These are phyloP conservation scores for Coniella vitis DNA, from an alignment of 2,329 filamentous ascomycete species.

Conservation along the genomic window DNA sequence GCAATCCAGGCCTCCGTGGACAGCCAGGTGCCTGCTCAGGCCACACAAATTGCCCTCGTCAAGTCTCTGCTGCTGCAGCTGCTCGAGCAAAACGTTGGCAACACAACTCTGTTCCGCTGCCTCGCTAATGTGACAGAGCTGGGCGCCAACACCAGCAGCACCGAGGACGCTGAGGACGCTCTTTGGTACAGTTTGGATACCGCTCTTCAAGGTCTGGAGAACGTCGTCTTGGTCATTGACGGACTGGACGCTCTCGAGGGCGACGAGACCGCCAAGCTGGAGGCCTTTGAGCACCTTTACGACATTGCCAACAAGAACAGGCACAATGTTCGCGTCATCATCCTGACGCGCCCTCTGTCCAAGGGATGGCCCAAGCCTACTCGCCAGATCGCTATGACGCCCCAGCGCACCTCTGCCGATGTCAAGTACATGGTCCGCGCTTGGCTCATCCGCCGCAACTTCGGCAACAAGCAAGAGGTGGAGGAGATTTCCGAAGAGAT, in stretches of 20 bases:
- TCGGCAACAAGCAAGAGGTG: slow-evolving; percentile 16
- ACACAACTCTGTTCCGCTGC: slow-evolving; percentile 15
- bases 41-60: slow-evolving; percentile 16
- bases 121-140: slow-evolving; percentile 17
- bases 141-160: slow-evolving; percentile 20
- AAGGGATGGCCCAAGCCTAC: slow-evolving; percentile 16
- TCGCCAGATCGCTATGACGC: slow-evolving; percentile 14
- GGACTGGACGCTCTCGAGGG: slow-evolving; percentile 15
- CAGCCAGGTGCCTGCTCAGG: slow-evolving; percentile 15
- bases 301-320: slow-evolving; percentile 17
- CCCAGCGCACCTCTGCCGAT: slow-evolving; percentile 12
- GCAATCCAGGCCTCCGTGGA: slow-evolving; percentile 16
- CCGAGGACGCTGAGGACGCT: slow-evolving; percentile 23
- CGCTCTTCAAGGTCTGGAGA: slow-evolving; percentile 15
- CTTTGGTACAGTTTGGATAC: slow-evolving; percentile 16
- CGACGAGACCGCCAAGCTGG: slow-evolving; percentile 14
- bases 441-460: slow-evolving; percentile 11
- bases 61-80: slow-evolving; percentile 15
- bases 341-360: slow-evolving; percentile 16
- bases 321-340: slow-evolving; percentile 16
- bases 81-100: slow-evolving; percentile 16
- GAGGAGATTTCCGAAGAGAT: slow-evolving; percentile 15
- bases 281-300: slow-evolving; percentile 15
- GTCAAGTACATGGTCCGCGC: slow-evolving; percentile 15
- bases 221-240: slow-evolving; percentile 15